These are phyloP conservation scores for Citrus reticulata DNA, from an alignment of 345 rosid genomes.

Conservation along the genomic window DNA sequence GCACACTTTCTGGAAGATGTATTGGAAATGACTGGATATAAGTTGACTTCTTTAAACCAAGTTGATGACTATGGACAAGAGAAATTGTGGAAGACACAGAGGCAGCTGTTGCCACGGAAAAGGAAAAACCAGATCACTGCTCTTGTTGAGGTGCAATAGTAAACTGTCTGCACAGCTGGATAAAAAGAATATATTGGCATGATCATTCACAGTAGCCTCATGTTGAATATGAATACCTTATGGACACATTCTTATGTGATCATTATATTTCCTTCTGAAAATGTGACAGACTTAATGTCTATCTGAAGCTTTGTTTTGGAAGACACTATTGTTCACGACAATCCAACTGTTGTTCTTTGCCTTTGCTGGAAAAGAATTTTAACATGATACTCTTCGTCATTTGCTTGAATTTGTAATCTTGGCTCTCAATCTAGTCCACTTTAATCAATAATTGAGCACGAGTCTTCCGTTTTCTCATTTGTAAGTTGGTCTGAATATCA, in stretches of 20 bases:
- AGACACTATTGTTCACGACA: not conserved
- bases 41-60: constrained; percentile 86
- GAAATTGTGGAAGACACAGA: constrained; percentile 92
- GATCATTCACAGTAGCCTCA: not conserved
- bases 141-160: constrained; percentile 81
- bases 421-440: not conserved
- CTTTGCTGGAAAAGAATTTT: not conserved
- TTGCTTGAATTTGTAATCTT: not conserved
- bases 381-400: not conserved
- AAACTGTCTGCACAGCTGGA: not conserved
- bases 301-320: too few species aligned
- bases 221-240: constrained; percentile 1
- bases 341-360: not conserved
- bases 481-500: not conserved
- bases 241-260: not conserved
- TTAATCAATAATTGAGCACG: not conserved
- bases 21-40: constrained; percentile 84
- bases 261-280: too few species aligned
- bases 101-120: constrained; percentile 80
- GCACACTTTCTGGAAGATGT: constrained; percentile 86
- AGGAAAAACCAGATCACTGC: constrained; percentile 88
- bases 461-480: not conserved
- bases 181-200: too few species aligned
- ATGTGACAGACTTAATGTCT: too few species aligned
- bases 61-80: constrained; percentile 99